Base-by-base conservation (phyloP, 345 rosid genomes). In the Capsella bursapastoris region DNA sequence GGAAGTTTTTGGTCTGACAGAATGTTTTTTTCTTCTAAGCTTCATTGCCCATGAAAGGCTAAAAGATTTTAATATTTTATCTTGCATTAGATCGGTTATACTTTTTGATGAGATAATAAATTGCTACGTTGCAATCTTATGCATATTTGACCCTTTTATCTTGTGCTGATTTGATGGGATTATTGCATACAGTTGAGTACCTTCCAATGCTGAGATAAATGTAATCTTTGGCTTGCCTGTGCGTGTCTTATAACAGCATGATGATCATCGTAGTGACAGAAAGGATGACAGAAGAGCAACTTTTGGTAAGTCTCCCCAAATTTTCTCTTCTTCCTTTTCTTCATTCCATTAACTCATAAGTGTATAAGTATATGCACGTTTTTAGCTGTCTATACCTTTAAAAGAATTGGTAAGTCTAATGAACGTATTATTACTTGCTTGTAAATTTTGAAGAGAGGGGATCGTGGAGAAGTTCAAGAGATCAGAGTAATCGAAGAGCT, bases 171-270 rank as follows among this genome's bases (percentile, higher is more conserved):
- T 8, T 44, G 52, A 63, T 1, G n/a, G 35, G 37, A 62, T 43
- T 62, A 43, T 14, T 62, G 38, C 67, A 28, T 43, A 63, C 67
- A 62, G 66, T 62, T 40, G 72, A 74, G 44, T 38, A 85, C 84
- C 83, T 79, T 81, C 82, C 73, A 49, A 78, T 79, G 84, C 86
- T 84, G 81, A 84, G 68, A 27, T 79, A 15, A 14, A 76, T 83
- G 83, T 85, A 80, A 80, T 90, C 72, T 90, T 85, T 80, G 93
- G 81, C 86, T 86, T 92, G 87, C 92, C 85, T 90, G 84, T 92
- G 80, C 83, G 52, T 91, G 87, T 91, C 82, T 88, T 84, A 73
- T 88, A 84, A 89, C 91, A 96, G 99, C 94, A 85, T 28, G 92
- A 92, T 84, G 96, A 86, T 70, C 94, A 86, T 71, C 83, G 81